phyloP scores from a whole-genome alignment of 2,329 filamentous ascomycete species.

The Emergomyces orientalis region DNA sequence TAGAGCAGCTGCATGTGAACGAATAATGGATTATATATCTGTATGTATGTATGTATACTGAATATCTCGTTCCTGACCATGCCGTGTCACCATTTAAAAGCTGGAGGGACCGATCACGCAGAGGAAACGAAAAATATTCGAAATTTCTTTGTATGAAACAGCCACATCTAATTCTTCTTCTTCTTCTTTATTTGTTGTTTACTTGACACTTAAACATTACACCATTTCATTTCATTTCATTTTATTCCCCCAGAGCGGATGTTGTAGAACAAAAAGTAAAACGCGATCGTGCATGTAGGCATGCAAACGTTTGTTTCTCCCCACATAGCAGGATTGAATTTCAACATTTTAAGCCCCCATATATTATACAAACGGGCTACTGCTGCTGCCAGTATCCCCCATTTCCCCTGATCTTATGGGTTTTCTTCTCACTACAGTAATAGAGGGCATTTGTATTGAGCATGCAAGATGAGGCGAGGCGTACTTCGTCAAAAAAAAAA shows the following conservation, averaged over 20 bases:
- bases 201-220: background rate
- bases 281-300: background rate
- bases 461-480: no score
- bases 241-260: background rate
- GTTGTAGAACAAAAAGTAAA: background rate
- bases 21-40: background rate
- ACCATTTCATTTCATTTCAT: background rate
- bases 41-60: background rate
- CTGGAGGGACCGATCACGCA: background rate
- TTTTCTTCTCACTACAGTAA: background rate
- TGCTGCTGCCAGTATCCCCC: background rate
- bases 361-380: background rate
- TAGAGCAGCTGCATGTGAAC: background rate
- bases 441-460: background rate
- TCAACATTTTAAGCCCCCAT: background rate
- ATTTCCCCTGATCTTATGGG: background rate
- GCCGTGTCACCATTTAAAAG: background rate
- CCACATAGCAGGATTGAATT: background rate
- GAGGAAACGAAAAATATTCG: background rate
- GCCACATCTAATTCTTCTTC: background rate
- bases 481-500: no score
- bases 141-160: background rate
- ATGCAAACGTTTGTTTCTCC: background rate
- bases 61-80: background rate
- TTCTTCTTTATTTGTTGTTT: background rate